Conservation (phyloP, 2,329 filamentous ascomycete genomes). For the Cladophialophora immunda region DNA sequence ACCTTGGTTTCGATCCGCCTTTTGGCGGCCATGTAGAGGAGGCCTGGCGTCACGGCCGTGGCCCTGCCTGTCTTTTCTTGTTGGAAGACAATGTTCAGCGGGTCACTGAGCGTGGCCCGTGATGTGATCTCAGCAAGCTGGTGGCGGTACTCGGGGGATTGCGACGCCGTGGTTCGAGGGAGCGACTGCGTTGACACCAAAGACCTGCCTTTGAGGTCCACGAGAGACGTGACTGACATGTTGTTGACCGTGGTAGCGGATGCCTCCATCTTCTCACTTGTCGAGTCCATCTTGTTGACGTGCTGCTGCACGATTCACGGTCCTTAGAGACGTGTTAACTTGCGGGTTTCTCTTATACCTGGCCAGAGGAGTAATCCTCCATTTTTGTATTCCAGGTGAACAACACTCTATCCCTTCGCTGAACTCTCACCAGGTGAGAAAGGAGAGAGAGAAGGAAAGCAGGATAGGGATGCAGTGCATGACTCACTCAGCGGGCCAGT, state of each 20-base stretch:
- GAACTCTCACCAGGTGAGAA: background rate
- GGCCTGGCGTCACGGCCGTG: slow-evolving; percentile 16
- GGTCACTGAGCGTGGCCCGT: slow-evolving; percentile 27
- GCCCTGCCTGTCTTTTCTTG: slow-evolving; percentile 29
- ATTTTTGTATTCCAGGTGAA: background rate
- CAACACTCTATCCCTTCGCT: background rate
- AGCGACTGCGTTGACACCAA: background rate
- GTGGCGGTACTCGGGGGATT: slow-evolving; percentile 31
- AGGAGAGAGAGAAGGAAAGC: background rate
- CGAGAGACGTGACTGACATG: slow-evolving; percentile 30
- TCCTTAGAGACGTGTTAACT: background rate
- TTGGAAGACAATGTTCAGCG: slow-evolving; percentile 33
- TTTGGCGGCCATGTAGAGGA: slow-evolving; percentile 23
- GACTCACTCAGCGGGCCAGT: background rate
- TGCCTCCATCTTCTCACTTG: slow-evolving; percentile 14
- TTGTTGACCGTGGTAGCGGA: slow-evolving; percentile 21
- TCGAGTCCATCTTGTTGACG: background rate
- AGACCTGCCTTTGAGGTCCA: slow-evolving; percentile 3
- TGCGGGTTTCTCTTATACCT: background rate
- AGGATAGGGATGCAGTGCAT: background rate
- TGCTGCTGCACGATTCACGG: background rate
- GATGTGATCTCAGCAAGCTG: slow-evolving; percentile 31
- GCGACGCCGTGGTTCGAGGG: slow-evolving; percentile 25
- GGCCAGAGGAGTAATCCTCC: background rate
- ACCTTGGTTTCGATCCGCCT: slow-evolving; percentile 29